Base-by-base conservation (phyloP, 2,329 filamentous ascomycete species). In the Nigrograna mackinnonii region DNA sequence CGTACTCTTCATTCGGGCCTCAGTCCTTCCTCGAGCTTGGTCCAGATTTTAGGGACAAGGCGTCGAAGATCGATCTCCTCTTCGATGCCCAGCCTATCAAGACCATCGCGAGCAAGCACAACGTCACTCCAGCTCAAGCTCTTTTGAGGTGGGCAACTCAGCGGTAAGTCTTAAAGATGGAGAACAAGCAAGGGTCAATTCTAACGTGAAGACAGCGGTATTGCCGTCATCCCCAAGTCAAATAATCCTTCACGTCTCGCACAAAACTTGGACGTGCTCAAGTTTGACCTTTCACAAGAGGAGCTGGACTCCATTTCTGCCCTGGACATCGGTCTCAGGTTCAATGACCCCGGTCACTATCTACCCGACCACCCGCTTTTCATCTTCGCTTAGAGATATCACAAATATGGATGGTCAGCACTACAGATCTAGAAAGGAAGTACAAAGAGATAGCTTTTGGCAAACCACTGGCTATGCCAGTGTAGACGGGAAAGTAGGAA, bases 81-180 rank as follows among this genome's bases (percentile, higher is more conserved):
- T 86, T 95, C 66, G 79, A 91, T 63, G 80, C 89, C 67, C 71
- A 79, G 16, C 70, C 78, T 39, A 77, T 95, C 68, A 82, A 79
- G 56, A 65, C 58, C 37, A 79, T 91, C 49, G 39, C 39, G 13
- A 11, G 7, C 4, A 30, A 37, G 35, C 22, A 42, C 22, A 19
- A 17, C 13, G 20, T 22, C 7, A 42, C 33, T 13, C 20, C 33
- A 13, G 39, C 39, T 11, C 39, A 42, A 34, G 24, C 37, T 12
- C 38, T 42, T 9, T 18, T 42, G 19, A 9, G 18, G 6, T 32
- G 24, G 14, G 7, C 20, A 16, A 42, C 24, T 14, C 24, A 31
- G n/a, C 16, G 19, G 85, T 89, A 14, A 68, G 78, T 58, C 4
- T 7, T 19, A 7, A 22, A 13, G 35, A 37, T 30, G 54, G 55